These are phyloP conservation scores for Jacaranda copaia DNA, from an alignment of 257 asterid species.

Conservation along the genomic window DNA sequence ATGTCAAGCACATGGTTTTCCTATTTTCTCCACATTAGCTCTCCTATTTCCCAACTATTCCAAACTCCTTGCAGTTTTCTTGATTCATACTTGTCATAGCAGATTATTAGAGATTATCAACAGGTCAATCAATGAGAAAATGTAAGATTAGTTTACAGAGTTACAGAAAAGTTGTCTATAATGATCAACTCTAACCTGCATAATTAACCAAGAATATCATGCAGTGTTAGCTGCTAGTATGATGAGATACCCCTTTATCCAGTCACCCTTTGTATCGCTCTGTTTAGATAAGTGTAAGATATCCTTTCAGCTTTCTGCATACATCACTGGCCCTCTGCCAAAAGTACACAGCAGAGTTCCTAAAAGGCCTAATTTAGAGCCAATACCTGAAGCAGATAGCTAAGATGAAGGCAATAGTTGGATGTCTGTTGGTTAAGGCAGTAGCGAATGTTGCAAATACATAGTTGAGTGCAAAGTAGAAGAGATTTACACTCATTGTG, in stretches of 20 bases:
- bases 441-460: constrained; percentile 52
- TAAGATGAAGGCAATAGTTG: constrained; percentile 23
- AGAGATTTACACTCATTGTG: constrained; percentile 46
- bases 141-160: no score
- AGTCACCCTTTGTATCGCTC: constrained; percentile 21
- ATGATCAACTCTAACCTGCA: constrained; percentile 38
- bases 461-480: constrained; percentile 44
- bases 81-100: no score
- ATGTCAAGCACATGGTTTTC: no score
- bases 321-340: constrained; percentile 34
- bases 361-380: constrained; percentile 33
- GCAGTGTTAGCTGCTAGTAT: constrained; percentile 29
- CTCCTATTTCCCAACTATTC: no score
- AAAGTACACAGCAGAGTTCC: constrained; percentile 42
- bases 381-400: constrained; percentile 36
- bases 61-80: no score
- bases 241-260: constrained; percentile 39
- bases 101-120: no score
- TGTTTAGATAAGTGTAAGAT: constrained; percentile 6
- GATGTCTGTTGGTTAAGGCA: constrained; percentile 42
- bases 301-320: constrained; percentile 3
- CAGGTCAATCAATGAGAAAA: no score
- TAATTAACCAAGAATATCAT: constrained; percentile 39
- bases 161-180: no score
- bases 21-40: no score